Evolutionary conservation across 106 monocot genomes (phyloP).

Genomic region (Phalaenopsis aphrodite): DNA sequence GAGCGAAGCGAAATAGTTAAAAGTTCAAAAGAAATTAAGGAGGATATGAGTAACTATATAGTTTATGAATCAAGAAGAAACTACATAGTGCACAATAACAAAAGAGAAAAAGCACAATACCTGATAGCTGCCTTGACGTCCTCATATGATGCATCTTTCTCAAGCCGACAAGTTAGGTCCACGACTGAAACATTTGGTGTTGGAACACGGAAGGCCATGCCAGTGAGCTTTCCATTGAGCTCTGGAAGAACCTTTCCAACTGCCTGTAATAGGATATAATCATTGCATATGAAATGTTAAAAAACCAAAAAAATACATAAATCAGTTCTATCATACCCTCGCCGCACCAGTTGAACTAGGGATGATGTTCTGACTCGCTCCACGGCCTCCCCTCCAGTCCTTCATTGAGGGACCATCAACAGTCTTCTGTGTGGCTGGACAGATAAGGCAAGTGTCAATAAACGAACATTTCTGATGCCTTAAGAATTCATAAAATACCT

Average conservation of each 20-base stretch:
- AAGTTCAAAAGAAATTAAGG: too few species aligned
- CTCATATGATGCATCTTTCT: conserved; percentile 85
- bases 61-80: not conserved
- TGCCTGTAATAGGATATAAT: conserved; percentile 37
- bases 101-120: conserved; percentile 28
- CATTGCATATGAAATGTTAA: not conserved
- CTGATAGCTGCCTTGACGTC: conserved; percentile 89
- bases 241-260: conserved; percentile 97
- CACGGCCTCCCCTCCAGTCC: conserved; percentile 97
- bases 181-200: conserved; percentile 97
- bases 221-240: conserved; percentile 91
- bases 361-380: conserved; percentile 94
- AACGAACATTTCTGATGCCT: not conserved
- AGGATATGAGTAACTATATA: not conserved
- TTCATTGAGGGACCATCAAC: conserved; percentile 98
- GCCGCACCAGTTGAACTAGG: conserved; percentile 99
- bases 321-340: conserved; percentile 58
- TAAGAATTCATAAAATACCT: conserved; percentile 29
- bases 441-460: conserved; percentile 3
- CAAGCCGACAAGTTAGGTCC: conserved; percentile 88
- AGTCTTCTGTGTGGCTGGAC: conserved; percentile 93
- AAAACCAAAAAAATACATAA: not conserved
- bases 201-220: conserved; percentile 97
- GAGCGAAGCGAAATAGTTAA: too few species aligned
- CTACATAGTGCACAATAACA: not conserved